Evolutionary conservation across 192 early-diverging fungal genomes (phyloP).

Genomic region (Gamsiella multidivaricata): DNA sequence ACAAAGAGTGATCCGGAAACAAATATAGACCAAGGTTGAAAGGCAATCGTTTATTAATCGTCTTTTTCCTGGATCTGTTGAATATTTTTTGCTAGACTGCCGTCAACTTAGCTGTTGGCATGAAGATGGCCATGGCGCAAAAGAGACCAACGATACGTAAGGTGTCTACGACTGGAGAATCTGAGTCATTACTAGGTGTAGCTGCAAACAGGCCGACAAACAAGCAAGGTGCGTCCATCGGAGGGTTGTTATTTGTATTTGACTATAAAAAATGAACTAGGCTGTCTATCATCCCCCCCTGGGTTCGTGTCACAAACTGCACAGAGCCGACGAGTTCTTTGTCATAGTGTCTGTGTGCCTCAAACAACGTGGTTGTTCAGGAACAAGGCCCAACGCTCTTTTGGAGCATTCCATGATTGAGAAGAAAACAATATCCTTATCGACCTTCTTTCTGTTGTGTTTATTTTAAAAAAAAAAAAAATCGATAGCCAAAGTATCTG

Average conservation of each 20-base stretch:
- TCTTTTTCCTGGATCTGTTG: not conserved
- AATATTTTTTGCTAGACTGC: conserved; percentile 12
- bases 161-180: not conserved
- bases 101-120: conserved; percentile 26
- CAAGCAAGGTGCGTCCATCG: conserved; percentile 1
- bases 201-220: not conserved
- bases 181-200: not conserved
- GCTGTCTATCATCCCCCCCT: too few relatives aligned
- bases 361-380: not conserved
- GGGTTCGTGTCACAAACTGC: too few relatives aligned
- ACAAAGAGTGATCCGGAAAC: too few relatives aligned
- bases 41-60: too few relatives aligned
- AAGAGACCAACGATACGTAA: conserved; percentile 24
- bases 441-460: not conserved
- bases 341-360: too few relatives aligned
- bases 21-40: not conserved
- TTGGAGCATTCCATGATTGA: too few relatives aligned
- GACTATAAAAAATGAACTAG: too few relatives aligned
- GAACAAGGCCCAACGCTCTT: too few relatives aligned
- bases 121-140: conserved; percentile 43
- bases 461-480: too few relatives aligned
- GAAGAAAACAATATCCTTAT: not conserved
- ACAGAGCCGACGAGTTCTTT: too few relatives aligned
- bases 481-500: conserved; percentile 37
- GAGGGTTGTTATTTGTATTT: too few relatives aligned